These are phyloP conservation scores for Aspergillus unguis DNA, from an alignment of 2,329 filamentous ascomycete genomes.

Conservation along the genomic window DNA sequence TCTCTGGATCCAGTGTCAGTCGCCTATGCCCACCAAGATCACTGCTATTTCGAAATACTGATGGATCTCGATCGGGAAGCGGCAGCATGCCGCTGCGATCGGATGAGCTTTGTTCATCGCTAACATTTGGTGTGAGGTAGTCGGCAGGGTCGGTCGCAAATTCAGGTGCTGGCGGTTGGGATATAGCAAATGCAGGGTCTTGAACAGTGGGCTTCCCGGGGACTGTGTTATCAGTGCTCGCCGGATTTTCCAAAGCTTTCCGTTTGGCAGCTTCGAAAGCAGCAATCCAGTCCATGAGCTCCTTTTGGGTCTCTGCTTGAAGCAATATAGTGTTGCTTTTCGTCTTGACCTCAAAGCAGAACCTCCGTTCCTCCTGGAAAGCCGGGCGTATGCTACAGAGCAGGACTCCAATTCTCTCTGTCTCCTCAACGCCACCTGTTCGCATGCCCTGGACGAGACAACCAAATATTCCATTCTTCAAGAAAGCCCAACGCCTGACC, in stretches of 20 bases:
- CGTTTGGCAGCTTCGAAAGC: constrained; percentile 94
- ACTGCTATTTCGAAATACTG: constrained; percentile 64
- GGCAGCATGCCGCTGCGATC: constrained; percentile 66
- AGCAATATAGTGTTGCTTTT: constrained; percentile 87
- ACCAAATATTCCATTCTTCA: constrained; percentile 92
- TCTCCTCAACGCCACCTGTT: constrained; percentile 83
- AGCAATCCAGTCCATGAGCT: constrained; percentile 92
- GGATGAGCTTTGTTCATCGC: constrained; percentile 52
- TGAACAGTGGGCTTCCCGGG: constrained; percentile 45
- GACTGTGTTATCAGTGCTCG: constrained; percentile 48
- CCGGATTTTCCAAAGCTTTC: constrained; percentile 75
- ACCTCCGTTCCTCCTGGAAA: constrained; percentile 86
- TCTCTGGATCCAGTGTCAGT: constrained; percentile 57
- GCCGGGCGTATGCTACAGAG: constrained; percentile 90
- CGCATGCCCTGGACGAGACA: constrained; percentile 82
- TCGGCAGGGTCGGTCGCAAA: constrained; percentile 80
- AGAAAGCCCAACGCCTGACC: constrained; percentile 92
- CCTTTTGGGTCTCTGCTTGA: constrained; percentile 86
- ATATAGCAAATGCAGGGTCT: constrained; percentile 85
- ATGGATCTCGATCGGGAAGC: constrained; percentile 60
- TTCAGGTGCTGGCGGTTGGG: constrained; percentile 79
- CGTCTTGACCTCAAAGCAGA: constrained; percentile 98
- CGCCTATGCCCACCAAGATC: constrained; percentile 58
- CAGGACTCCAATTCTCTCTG: constrained; percentile 91
- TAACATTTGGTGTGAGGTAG: constrained; percentile 54